Percentiles rank a stretch among this genome's conserved stretches.
Evolutionary conservation across 2,329 filamentous ascomycete species (phyloP).

Genomic region (Curvularia verruculosa): DNA sequence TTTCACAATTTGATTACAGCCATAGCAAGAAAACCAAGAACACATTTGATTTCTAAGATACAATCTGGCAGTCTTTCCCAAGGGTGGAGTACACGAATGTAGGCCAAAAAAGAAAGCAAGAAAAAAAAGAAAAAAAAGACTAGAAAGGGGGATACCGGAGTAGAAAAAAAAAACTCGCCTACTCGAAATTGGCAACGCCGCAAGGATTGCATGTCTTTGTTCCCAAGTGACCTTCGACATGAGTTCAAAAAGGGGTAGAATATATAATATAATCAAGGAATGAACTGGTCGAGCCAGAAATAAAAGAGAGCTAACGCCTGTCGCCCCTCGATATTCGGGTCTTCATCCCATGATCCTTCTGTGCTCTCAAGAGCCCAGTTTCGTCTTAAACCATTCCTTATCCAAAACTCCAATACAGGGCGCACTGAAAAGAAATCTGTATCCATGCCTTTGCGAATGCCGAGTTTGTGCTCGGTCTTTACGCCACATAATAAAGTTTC

Average conservation of each 20-base stretch:
- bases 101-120: too few relatives aligned
- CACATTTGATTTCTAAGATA: not conserved
- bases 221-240: not conserved
- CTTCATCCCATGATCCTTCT: not conserved
- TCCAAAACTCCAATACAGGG: not conserved
- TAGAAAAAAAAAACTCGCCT: not conserved
- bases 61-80: not conserved
- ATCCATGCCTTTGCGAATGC: not conserved
- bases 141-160: too few relatives aligned
- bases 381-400: not conserved
- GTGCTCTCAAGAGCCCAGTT: not conserved
- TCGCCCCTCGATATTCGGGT: not conserved
- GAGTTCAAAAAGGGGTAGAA: not conserved
- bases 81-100: not conserved
- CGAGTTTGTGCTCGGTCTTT: not conserved
- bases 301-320: not conserved
- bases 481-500: conserved; percentile 59
- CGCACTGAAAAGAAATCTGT: not conserved
- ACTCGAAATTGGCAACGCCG: not conserved
- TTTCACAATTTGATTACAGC: not conserved
- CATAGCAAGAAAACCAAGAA: not conserved
- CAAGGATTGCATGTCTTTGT: not conserved
- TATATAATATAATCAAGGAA: not conserved
- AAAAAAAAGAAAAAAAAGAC: not conserved
- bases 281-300: not conserved